Evolutionary conservation across 2,329 filamentous ascomycete species (phyloP).

Genomic region (Penicillium sp.): DNA sequence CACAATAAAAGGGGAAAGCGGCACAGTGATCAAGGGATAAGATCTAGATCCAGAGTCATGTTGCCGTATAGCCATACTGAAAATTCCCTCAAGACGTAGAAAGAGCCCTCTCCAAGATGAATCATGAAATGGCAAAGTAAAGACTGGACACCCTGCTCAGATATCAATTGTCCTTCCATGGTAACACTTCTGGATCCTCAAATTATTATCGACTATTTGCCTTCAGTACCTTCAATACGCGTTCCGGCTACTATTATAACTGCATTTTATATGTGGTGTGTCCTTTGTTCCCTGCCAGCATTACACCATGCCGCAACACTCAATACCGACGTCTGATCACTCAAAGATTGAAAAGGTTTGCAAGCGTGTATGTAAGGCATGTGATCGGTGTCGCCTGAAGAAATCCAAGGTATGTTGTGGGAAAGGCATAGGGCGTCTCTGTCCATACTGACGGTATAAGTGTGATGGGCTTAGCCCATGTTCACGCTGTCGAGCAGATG

Average conservation of each 20-base stretch:
- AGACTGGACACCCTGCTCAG: no score
- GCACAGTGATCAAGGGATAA: neutral
- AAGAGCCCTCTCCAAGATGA: no score
- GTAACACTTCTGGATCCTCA: no score
- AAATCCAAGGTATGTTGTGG: constrained; percentile 60
- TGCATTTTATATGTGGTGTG: no score
- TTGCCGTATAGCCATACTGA: no score
- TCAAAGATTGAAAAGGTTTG: constrained; percentile 25
- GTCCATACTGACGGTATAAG: constrained; percentile 23
- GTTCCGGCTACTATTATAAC: neutral
- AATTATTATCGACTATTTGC: no score
- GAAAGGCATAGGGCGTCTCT: constrained; percentile 15
- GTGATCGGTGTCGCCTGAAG: constrained; percentile 65
- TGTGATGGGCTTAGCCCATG: constrained; percentile 64
- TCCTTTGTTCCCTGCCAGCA: neutral
- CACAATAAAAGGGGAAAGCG: neutral
- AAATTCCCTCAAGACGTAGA: no score
- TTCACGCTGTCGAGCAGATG: constrained; percentile 62
- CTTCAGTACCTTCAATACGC: no score
- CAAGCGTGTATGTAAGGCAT: constrained; percentile 67
- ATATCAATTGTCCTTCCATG: no score
- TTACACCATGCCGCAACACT: neutral
- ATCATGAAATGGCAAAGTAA: no score
- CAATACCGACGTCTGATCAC: neutral
- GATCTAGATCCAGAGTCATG: neutral